Percentiles rank a stretch among this genome's conserved stretches.
Evolutionary conservation across 192 early-diverging fungal species (phyloP).

Genomic region (Linnemannia zychae): DNA sequence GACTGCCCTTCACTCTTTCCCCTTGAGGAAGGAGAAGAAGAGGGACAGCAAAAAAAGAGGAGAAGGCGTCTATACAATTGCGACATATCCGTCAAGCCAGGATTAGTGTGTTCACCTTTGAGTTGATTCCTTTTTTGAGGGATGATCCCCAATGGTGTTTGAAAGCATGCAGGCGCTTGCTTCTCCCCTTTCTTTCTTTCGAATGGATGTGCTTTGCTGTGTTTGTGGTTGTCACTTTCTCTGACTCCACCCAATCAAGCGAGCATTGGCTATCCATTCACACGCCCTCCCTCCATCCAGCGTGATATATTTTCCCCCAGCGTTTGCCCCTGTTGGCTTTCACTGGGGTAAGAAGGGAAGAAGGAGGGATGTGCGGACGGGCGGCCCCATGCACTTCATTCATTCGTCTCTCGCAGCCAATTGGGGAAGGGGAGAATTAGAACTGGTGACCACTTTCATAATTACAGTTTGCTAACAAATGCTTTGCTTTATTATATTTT

Average conservation of each 20-base stretch:
- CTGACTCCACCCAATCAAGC: neutral
- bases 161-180: neutral
- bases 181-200: neutral
- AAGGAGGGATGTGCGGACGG: neutral
- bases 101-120: neutral
- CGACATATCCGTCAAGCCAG: neutral
- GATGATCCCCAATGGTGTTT: neutral
- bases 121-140: neutral
- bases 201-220: neutral
- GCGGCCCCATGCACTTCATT: neutral
- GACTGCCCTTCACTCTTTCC: neutral
- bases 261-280: neutral
- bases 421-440: neutral
- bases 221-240: neutral
- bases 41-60: neutral
- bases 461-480: neutral
- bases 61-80: neutral
- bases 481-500: neutral
- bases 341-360: neutral
- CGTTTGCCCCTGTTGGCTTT: neutral
- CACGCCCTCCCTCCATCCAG: neutral
- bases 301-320: neutral
- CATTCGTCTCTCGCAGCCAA: neutral
- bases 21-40: neutral
- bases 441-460: neutral